phyloP scores from a whole-genome alignment of 2,329 filamentous ascomycete genomes.

The Dactylellina leptospora region DNA sequence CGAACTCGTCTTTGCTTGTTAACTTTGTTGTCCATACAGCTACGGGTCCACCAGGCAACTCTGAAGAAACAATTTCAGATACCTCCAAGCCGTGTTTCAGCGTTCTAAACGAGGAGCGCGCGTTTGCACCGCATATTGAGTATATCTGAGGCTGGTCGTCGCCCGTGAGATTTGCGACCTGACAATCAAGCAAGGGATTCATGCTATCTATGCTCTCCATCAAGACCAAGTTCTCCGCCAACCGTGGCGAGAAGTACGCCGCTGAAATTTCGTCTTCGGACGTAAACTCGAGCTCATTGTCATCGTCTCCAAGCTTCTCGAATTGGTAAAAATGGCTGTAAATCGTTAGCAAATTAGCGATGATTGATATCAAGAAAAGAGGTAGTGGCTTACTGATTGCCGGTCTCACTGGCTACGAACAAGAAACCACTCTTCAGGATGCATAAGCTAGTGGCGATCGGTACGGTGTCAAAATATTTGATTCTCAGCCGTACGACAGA shows the following conservation, averaged over 20 bases:
- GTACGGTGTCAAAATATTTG: constrained; percentile 98
- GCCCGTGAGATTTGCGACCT: constrained; percentile 86
- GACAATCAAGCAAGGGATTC: constrained; percentile 90
- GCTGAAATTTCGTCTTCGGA: constrained; percentile 82
- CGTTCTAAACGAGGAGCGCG: constrained; percentile 87
- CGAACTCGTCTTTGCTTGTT: constrained; percentile 80
- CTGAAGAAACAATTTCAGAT: constrained; percentile 93
- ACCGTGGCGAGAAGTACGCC: constrained; percentile 83
- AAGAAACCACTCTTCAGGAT: constrained; percentile 96
- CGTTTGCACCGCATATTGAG: constrained; percentile 85
- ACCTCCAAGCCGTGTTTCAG: constrained; percentile 93
- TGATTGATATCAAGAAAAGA: background rate
- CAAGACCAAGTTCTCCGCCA: constrained; percentile 80
- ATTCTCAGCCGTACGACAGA: constrained; percentile 84
- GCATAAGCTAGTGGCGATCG: constrained; percentile 83
- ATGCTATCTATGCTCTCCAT: constrained; percentile 87
- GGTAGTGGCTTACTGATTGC: constrained; percentile 71
- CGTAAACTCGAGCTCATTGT: constrained; percentile 83
- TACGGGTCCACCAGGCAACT: constrained; percentile 84
- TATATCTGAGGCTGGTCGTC: constrained; percentile 98
- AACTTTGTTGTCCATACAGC: constrained; percentile 96
- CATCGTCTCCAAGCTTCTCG: constrained; percentile 94
- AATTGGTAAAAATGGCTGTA: constrained; percentile 85
- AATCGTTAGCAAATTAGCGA: constrained; percentile 6
- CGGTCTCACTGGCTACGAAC: constrained; percentile 89